These are phyloP conservation scores for Beverwykella pulmonaria DNA, from an alignment of 495 filamentous ascomycete genomes.

Conservation along the genomic window DNA sequence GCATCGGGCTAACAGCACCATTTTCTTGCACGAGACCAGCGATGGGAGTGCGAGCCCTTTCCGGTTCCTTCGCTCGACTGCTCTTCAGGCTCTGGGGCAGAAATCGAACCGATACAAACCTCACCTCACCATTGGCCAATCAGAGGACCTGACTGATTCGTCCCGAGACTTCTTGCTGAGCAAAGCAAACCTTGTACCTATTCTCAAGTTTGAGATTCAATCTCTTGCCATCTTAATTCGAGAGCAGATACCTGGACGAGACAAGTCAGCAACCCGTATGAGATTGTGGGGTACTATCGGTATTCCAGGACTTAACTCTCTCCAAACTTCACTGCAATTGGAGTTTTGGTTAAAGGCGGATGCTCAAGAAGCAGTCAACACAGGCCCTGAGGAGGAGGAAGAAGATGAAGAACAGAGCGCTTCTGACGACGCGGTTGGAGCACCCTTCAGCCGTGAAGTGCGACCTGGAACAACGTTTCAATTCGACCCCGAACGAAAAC, in stretches of 20 bases:
- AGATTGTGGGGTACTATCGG: conserved; percentile 20
- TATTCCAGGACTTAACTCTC: not conserved
- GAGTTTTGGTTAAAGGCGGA: conserved; percentile 19
- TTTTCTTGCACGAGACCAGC: conserved; percentile 47
- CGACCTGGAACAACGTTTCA: conserved; percentile 22
- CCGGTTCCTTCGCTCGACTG: conserved; percentile 27
- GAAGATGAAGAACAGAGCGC: conserved; percentile 2
- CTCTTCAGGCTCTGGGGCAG: conserved; percentile 37
- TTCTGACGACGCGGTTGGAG: not conserved
- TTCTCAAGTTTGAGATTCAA: conserved; percentile 49
- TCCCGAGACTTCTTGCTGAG: conserved; percentile 50
- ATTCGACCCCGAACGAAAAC: not conserved
- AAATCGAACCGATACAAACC: conserved; percentile 35
- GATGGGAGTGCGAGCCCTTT: conserved; percentile 22
- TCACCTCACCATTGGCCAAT: conserved; percentile 61
- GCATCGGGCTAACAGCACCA: conserved; percentile 50
- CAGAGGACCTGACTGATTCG: conserved; percentile 42
- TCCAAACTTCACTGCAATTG: not conserved
- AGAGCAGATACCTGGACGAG: conserved; percentile 30
- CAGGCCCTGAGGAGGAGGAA: no score
- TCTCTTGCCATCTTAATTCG: conserved; percentile 54
- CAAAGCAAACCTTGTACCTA: conserved; percentile 49
- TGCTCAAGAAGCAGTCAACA: not conserved
- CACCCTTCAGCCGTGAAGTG: conserved; percentile 4
- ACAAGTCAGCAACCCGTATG: conserved; percentile 10